Base-by-base conservation (phyloP, 371 early-diverging fungal species). In the Apophysomyces variabilis region DNA sequence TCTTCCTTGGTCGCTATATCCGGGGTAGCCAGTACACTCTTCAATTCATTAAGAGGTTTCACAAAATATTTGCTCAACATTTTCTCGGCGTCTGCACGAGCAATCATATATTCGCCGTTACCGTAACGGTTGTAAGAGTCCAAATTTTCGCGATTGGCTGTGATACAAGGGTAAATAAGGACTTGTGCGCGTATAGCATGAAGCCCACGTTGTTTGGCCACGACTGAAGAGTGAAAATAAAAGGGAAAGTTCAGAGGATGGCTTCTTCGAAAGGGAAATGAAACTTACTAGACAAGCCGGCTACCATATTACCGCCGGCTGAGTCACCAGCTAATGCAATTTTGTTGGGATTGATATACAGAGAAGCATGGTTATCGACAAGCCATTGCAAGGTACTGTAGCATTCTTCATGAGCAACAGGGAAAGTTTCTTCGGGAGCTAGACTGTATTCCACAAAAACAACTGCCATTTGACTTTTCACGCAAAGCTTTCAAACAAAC, bases 251-350 rank as follows among this genome's bases (percentile, higher is more conserved):
- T 26, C 26, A 26, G 26, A 26, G 26, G 0, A 26, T 26, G 0
- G 26, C 26, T n/a, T n/a, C n/a, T n/a, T n/a, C n/a, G n/a, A 26
- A 1, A n/a, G 26, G 32, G 0, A 36, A 54, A 46, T 9, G 18
- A 39, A 18, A 14, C 64, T 64, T 67, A 71, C 71, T 46, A 60
- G 65, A 38, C 14, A 87, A 74, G 0, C 79, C 73, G 39, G 80
- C 74, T 18, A 79, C 66, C 36, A 90, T 66, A 39, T 85, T 85
- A 13, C 87, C 89, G 12, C 91, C 91, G 38, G 89, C 89, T 12
- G 82, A 82, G 59, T 89, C 89, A n/a, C 89, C 90, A 61, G 75
- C 82, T 0, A 89, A 56, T 45, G 83, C 68, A 57, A 87, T 69
- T 38, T 79, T 68, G 13, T 66, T 37, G 9, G 82, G 79, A 62